A percentile compares a stretch with the other conserved stretches of the same genome.
Evolutionary conservation across 371 early-diverging fungal genomes (phyloP).

Genomic region (Pancytospora philotis): DNA sequence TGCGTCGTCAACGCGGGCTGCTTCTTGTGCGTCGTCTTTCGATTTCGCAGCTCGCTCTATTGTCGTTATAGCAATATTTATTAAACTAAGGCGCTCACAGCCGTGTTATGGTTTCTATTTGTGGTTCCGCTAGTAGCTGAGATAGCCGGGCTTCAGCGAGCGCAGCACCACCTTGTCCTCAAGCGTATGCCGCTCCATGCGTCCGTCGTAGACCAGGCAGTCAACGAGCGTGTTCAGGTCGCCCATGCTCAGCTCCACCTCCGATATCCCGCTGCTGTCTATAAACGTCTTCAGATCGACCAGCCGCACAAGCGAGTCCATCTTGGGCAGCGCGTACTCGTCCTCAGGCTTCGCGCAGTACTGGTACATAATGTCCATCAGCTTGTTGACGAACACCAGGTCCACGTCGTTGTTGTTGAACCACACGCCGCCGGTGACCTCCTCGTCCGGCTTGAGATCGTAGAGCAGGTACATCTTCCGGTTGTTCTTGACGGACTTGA

Average conservation of each 20-base stretch:
- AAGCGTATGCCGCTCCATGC: slow-evolving; percentile 62
- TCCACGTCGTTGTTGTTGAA: slow-evolving; percentile 88
- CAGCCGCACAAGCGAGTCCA: slow-evolving; percentile 31
- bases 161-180: slow-evolving; percentile 23
- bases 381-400: slow-evolving; percentile 73
- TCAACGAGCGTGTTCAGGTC: slow-evolving; percentile 73
- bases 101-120: no score
- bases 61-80: no score
- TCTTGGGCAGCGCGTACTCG: slow-evolving; percentile 18
- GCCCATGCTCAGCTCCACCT: slow-evolving; percentile 63
- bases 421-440: slow-evolving; percentile 89
- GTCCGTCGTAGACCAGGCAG: slow-evolving; percentile 75
- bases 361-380: slow-evolving; percentile 67
- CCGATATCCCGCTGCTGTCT: slow-evolving; percentile 33
- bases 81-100: no score
- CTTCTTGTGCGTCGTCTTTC: no score
- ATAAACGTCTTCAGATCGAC: slow-evolving; percentile 45
- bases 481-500: slow-evolving; percentile 74
- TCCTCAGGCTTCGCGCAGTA: slow-evolving; percentile 64
- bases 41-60: no score
- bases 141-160: slow-evolving; percentile 5
- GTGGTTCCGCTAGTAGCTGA: no score
- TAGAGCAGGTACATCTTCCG: slow-evolving; percentile 82
- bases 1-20: no score
- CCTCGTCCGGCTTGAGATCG: slow-evolving; percentile 72